These are phyloP conservation scores for Claviceps sorghi DNA, from an alignment of 2,329 filamentous ascomycete species.

Conservation along the genomic window DNA sequence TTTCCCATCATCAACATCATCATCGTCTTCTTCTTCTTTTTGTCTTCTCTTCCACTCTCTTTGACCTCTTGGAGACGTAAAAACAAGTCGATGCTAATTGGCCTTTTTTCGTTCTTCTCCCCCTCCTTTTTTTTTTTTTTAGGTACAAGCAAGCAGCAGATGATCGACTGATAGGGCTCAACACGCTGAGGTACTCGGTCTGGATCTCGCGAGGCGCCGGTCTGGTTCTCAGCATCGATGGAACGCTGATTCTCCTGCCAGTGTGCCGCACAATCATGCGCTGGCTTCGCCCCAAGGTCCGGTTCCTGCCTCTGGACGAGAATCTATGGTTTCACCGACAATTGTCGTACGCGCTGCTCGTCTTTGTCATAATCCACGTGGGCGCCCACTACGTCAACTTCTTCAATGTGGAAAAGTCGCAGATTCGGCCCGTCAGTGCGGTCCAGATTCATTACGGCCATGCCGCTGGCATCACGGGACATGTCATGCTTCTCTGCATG, in stretches of 20 bases:
- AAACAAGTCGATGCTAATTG: not conserved
- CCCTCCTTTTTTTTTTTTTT: not conserved
- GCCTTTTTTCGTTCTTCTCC: not conserved
- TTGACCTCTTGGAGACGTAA: not conserved
- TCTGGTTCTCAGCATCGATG: slow-evolving; percentile 70
- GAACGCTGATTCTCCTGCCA: slow-evolving; percentile 75
- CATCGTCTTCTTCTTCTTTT: too few species aligned
- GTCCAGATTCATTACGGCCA: slow-evolving; percentile 85
- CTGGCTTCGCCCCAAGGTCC: slow-evolving; percentile 70
- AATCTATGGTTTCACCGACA: slow-evolving; percentile 95
- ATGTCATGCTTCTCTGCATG: slow-evolving; percentile 99
- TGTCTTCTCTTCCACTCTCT: too few species aligned
- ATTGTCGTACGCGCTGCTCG: slow-evolving; percentile 72
- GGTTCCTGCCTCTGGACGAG: slow-evolving; percentile 87
- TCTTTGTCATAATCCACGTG: slow-evolving; percentile 70
- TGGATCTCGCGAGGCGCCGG: slow-evolving; percentile 94
- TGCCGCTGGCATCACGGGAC: slow-evolving; percentile 82
- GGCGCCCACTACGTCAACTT: slow-evolving; percentile 92
- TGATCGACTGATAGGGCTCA: slow-evolving; percentile 56
- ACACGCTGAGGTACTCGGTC: slow-evolving; percentile 72
- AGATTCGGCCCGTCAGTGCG: slow-evolving; percentile 67
- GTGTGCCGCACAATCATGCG: slow-evolving; percentile 88
- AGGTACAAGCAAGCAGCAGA: slow-evolving; percentile 71
- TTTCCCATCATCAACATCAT: too few species aligned
- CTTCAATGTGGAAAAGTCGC: slow-evolving; percentile 79